phyloP scores from a whole-genome alignment of 2,329 filamentous ascomycete species.

The Penicillium sp. region DNA sequence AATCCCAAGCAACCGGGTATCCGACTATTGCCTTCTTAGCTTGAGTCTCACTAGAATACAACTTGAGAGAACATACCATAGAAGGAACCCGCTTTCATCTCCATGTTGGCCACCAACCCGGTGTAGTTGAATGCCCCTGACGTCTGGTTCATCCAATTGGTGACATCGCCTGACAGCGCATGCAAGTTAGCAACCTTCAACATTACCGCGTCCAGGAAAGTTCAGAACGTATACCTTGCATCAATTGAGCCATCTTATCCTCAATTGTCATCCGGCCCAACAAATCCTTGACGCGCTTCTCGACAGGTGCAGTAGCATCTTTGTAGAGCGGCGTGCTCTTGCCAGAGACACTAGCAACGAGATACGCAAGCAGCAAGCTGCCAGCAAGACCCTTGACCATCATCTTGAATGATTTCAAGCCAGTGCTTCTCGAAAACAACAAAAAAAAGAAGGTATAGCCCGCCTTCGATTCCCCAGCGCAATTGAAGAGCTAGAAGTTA shows the following conservation, averaged over 20 bases:
- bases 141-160: slow-evolving; percentile 75
- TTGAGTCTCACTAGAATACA: neutral
- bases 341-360: slow-evolving; percentile 29
- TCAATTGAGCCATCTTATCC: slow-evolving; percentile 73
- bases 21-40: slow-evolving; percentile 56
- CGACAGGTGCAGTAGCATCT: slow-evolving; percentile 65
- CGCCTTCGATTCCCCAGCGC: slow-evolving; percentile 2
- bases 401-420: slow-evolving; percentile 16
- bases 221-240: slow-evolving; percentile 55
- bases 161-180: slow-evolving; percentile 63
- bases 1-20: slow-evolving; percentile 67
- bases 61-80: slow-evolving; percentile 52
- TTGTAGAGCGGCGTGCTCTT: slow-evolving; percentile 59
- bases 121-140: slow-evolving; percentile 70
- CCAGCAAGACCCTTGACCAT: slow-evolving; percentile 28
- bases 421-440: neutral
- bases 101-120: slow-evolving; percentile 71
- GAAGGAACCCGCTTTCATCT: slow-evolving; percentile 69
- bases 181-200: neutral
- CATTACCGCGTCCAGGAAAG: neutral
- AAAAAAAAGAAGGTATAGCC: neutral
- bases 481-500: neutral
- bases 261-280: slow-evolving; percentile 74
- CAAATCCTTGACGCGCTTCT: slow-evolving; percentile 70
- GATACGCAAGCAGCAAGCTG: slow-evolving; percentile 37